Percentiles rank a stretch among this genome's conserved stretches.
These are phyloP conservation scores for Mollisia scopiformis DNA, from an alignment of 2,329 filamentous ascomycete genomes.

Conservation along the genomic window DNA sequence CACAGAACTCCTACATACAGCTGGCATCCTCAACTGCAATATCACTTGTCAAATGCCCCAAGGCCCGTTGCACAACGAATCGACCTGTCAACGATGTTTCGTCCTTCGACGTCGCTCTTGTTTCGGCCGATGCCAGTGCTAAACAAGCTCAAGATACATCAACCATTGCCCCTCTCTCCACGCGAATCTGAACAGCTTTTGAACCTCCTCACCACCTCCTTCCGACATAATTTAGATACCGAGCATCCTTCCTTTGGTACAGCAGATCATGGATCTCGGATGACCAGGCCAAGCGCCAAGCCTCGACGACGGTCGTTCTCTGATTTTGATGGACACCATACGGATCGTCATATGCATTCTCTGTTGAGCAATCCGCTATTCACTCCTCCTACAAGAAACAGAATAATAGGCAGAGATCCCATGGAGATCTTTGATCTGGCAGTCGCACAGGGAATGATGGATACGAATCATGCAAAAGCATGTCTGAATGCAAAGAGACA, in stretches of 20 bases:
- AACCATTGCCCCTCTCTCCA: constrained; percentile 52
- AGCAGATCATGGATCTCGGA: constrained; percentile 7
- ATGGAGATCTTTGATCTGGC: constrained; percentile 37
- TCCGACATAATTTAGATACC: constrained; percentile 63
- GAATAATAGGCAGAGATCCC: constrained; percentile 19
- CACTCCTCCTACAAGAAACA: background rate
- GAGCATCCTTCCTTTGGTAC: constrained; percentile 44
- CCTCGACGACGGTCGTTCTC: constrained; percentile 13
- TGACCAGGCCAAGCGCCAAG: background rate
- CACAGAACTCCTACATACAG: background rate
- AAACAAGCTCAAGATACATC: constrained; percentile 49
- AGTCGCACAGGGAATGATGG: constrained; percentile 36
- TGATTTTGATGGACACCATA: constrained; percentile 31
- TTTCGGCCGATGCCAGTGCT: constrained; percentile 51
- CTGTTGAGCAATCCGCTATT: constrained; percentile 55
- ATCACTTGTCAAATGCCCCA: no score
- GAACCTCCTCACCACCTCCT: constrained; percentile 62
- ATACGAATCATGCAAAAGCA: constrained; percentile 26
- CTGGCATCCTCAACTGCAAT: no score
- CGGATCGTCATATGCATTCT: constrained; percentile 50
- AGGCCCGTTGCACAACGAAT: no score
- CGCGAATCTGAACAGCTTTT: constrained; percentile 63
- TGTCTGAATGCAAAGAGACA: constrained; percentile 29
- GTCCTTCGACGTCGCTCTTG: constrained; percentile 48
- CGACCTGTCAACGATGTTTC: no score